Evolutionary conservation across 1,139 yeast species (phyloP), one percentile per base, ranked within the genome.

Genomic region (Lodderomyces orthopsilosis): DNA sequence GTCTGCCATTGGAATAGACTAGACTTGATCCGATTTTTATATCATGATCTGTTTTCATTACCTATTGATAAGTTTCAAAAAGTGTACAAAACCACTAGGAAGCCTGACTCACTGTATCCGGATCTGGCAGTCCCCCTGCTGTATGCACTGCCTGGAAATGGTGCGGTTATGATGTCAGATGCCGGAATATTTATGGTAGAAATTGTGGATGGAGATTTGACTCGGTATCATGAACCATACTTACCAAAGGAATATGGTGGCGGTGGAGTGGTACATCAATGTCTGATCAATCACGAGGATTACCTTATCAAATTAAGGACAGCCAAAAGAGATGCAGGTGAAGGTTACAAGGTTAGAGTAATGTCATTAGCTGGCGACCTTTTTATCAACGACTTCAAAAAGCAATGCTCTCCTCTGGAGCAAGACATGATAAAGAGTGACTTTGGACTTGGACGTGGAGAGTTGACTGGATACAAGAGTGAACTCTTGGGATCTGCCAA

Each of bases 1-100:
- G 54, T 53, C 4, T 91, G 96, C 56, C 83, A 81, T 27, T 93
- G 98, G 98, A 84, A 91, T 60, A 75, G 87, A 47, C 66, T 88
- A 45, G 98, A 93, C 60, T 62, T 86, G 38, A 57, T 88, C 41
- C 72, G 96, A 54, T 93, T 85, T 59, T 65, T 89, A 38, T 79
- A 78, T 57, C 98, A 93, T 61, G 95, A 86, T 5, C 78, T 88
- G 0, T 91, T 91, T 61, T 64, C 83, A 2, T 60, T 86, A 23
- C 94, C 95, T 0, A 60, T 70, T 9, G 98, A 93, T 58, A 34
- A 55, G 6, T 70, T 70, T 51, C 59, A 57, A 1, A 72, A 73
- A 47, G 48, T 56, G 1, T 55, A 42, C 21, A 37, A 55, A 1
- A 67, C 75, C 0, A 60, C 66, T 1, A 44, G 47, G 41, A 27